Evolutionary conservation across 2,329 filamentous ascomycete species (phyloP).

Genomic region (Cladosporium sp.): DNA sequence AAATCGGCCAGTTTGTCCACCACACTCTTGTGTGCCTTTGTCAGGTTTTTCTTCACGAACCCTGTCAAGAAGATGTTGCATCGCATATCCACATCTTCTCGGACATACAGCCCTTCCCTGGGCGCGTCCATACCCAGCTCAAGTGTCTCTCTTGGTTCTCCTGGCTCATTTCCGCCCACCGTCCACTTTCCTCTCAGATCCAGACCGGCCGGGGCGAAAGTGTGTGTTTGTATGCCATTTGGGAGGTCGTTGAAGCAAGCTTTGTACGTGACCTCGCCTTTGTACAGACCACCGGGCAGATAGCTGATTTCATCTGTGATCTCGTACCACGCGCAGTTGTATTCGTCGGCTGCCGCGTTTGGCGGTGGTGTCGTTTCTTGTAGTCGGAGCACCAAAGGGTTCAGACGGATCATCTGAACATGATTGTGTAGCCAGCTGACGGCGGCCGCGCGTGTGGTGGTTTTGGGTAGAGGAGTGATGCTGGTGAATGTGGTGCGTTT

Average conservation of each 20-base stretch:
- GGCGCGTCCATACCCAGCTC: conserved; percentile 67
- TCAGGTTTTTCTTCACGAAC: conserved; percentile 82
- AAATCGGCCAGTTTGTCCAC: conserved; percentile 45
- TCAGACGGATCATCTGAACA: conserved; percentile 81
- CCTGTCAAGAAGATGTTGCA: conserved; percentile 75
- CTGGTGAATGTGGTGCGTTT: conserved; percentile 74
- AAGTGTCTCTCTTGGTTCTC: conserved; percentile 65
- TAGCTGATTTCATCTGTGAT: conserved; percentile 77
- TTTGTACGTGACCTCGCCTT: conserved; percentile 73
- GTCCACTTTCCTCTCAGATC: conserved; percentile 79
- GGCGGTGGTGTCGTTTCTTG: conserved; percentile 67
- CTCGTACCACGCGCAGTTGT: conserved; percentile 71
- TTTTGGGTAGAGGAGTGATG: conserved; percentile 73
- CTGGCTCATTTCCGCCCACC: conserved; percentile 70
- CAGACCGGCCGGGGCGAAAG: conserved; percentile 78
- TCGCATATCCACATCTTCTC: conserved; percentile 82
- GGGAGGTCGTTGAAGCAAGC: conserved; percentile 77
- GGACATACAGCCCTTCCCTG: conserved; percentile 70
- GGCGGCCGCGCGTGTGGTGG: conserved; percentile 69
- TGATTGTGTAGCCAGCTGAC: conserved; percentile 77
- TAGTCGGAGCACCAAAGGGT: conserved; percentile 76
- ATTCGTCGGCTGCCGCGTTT: conserved; percentile 70
- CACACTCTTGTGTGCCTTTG: conserved; percentile 70
- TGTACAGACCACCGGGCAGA: conserved; percentile 65
- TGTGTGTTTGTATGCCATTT: conserved; percentile 76